Base-by-base conservation (phyloP, 2,329 filamentous ascomycete species). In the Cercospora sesami region DNA sequence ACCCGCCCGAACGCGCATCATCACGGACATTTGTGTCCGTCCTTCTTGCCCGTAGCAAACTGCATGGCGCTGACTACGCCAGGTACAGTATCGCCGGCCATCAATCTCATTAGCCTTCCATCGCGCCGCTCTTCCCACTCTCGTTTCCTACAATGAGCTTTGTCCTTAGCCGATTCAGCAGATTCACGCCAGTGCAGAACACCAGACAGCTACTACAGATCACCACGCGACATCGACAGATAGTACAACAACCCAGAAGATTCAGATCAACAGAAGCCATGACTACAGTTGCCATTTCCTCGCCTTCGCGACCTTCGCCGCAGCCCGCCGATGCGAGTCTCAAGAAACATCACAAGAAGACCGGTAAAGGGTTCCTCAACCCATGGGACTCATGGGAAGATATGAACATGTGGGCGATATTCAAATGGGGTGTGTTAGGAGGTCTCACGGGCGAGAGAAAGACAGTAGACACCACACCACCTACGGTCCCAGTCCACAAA, bases 401-500 rank as follows among this genome's bases (percentile, higher is more conserved):
- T 4, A 73, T 78, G 14, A 75, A 69, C 58, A 72, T 63, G 6
- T 73, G 70, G 30, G 53, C 76, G 16, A 79, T 86, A 28, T 31
- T 79, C 5, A 65, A 70, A 63, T 77, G 73, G 39, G 78, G 86
- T 67, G 45, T 63, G 57, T 82, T 82, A 74, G 82, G 85, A 69
- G 80, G 79, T 57, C 59, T 88, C 8, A 80, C 77, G 2, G 87
- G 87, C 28, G 79, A 83, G 71, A 77, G 75, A 5, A 86, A 72
- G 59, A 75, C 68, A 1, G 90, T 91, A 30, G 84, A 92, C 75
- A 89, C 89, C 7, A 85, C 85, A 9, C 85, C 86, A 26, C 87
- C 89, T 9, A 89, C 89, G 0, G 87, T 95, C 10, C 81, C 86
- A 2, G 87, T 94, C 18, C 85, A 84, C 65, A 86, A 85, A 69